Evolutionary conservation across 106 monocot species (phyloP).

Genomic region (Dactylorhiza incarnata): DNA sequence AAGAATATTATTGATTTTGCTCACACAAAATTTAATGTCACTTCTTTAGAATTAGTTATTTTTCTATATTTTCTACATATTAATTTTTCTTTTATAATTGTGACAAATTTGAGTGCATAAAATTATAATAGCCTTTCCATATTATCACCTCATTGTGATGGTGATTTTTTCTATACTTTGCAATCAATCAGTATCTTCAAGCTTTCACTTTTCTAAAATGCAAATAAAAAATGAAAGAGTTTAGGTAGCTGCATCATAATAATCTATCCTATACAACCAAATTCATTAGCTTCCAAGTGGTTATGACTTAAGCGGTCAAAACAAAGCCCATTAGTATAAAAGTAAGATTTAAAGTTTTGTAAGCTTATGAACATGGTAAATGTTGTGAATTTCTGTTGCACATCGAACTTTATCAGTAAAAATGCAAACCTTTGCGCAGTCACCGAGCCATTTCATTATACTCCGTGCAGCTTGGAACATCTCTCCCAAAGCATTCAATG

Average conservation of each 20-base stretch:
- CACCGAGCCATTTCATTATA: conserved; percentile 83
- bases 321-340: background rate
- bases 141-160: background rate
- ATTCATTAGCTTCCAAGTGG: background rate
- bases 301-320: background rate
- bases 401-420: background rate
- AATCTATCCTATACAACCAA: background rate
- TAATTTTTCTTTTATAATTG: background rate
- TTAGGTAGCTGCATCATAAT: background rate
- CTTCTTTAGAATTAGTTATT: too few species aligned
- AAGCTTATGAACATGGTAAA: background rate
- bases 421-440: conserved; percentile 76
- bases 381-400: background rate
- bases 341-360: background rate
- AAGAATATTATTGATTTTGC: too few species aligned
- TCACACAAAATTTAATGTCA: too few species aligned
- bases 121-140: background rate
- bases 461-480: conserved; percentile 89
- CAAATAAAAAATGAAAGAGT: background rate
- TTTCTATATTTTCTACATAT: background rate
- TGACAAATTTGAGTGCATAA: background rate
- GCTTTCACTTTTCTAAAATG: background rate
- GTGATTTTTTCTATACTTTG: background rate
- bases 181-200: background rate
- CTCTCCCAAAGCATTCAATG: conserved; percentile 70